Conservation (phyloP, 306 rosid species). For the Mimosa bimucronata region DNA sequence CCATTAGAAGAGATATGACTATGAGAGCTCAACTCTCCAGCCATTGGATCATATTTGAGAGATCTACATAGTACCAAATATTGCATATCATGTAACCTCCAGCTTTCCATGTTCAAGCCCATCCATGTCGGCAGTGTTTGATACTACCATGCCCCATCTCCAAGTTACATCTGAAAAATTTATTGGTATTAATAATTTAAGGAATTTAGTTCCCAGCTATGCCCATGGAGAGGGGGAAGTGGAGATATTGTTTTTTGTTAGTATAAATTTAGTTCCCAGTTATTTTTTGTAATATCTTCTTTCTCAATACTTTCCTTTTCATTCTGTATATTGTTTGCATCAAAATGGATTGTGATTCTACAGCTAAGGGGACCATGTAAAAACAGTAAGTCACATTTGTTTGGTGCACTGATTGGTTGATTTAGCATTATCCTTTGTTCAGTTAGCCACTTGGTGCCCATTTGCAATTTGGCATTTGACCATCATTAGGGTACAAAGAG, state of each 20-base stretch:
- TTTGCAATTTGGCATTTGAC: not conserved
- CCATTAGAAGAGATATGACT: not conserved
- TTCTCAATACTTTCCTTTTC: not conserved
- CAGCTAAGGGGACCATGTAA: not conserved
- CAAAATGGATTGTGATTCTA: not conserved
- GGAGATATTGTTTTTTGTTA: not conserved
- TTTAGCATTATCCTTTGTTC: not conserved
- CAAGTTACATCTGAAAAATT: conserved; percentile 4
- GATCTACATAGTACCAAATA: not conserved
- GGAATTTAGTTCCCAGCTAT: not conserved
- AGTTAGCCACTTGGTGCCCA: not conserved
- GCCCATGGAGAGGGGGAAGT: not conserved
- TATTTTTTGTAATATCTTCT: not conserved
- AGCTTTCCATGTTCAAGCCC: not conserved
- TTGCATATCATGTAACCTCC: not conserved
- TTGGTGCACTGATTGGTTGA: not conserved
- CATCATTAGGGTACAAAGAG: not conserved
- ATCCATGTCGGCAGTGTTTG: not conserved
- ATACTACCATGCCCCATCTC: not conserved
- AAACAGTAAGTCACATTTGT: not conserved
- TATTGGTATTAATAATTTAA: conserved; percentile 8
- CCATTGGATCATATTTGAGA: not conserved
- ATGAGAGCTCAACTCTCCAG: not conserved
- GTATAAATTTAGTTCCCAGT: not conserved
- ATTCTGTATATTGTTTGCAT: not conserved